Conservation (phyloP, 495 filamentous ascomycete species). For the Alectoria sarmentosa region DNA sequence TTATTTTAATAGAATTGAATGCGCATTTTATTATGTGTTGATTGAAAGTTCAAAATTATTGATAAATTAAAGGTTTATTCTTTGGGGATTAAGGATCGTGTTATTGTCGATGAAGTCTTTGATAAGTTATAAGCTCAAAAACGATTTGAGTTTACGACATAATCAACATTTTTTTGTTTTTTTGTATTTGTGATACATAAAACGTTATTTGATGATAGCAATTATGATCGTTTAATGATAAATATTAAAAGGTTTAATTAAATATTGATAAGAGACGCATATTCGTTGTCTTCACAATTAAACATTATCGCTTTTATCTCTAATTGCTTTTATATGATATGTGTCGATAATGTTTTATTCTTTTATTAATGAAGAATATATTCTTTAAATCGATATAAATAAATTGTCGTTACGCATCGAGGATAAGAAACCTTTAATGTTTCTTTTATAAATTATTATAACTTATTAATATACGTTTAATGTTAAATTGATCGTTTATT, state of each 20-base stretch:
- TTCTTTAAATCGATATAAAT: neutral
- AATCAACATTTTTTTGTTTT: slow-evolving; percentile 4
- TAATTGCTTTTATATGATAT: neutral
- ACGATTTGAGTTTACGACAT: slow-evolving; percentile 9
- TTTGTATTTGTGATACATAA: slow-evolving; percentile 21
- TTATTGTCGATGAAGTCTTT: slow-evolving; percentile 22
- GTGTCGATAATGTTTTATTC: neutral
- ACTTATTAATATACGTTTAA: neutral
- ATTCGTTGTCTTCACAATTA: slow-evolving; percentile 1
- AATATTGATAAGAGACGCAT: slow-evolving; percentile 2
- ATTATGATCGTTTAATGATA: neutral
- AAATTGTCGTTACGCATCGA: neutral
- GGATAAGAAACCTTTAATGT: slow-evolving; percentile 15
- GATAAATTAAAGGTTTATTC: slow-evolving; percentile 7
- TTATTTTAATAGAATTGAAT: neutral
- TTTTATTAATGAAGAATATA: slow-evolving; percentile 16
- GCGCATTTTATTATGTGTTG: neutral
- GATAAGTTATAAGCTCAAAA: slow-evolving; percentile 22
- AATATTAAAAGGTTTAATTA: slow-evolving; percentile 15
- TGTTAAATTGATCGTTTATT: neutral
- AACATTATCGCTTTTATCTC: slow-evolving; percentile 2
- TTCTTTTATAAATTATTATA: neutral
- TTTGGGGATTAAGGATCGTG: slow-evolving; percentile 5
- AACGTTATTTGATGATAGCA: neutral
- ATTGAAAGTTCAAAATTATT: neutral